These are phyloP conservation scores for Coniosporium tulheliwenetii DNA, from an alignment of 2,329 filamentous ascomycete species.

Conservation along the genomic window DNA sequence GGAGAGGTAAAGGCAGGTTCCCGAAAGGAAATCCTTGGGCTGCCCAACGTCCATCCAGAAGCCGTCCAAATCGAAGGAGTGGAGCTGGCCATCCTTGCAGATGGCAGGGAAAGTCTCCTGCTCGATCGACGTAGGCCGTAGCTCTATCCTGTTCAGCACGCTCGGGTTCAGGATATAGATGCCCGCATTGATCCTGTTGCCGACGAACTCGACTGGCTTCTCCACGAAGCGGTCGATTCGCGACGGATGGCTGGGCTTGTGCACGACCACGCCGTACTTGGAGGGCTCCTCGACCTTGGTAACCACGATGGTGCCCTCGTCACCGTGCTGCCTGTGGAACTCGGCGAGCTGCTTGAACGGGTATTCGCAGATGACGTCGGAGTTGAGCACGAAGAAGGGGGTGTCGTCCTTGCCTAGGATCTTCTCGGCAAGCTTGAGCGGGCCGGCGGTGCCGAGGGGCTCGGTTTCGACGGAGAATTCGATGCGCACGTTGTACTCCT, in stretches of 20 bases:
- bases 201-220: constrained; percentile 97
- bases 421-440: constrained; percentile 85
- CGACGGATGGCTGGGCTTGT: constrained; percentile 81
- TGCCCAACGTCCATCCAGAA: constrained; percentile 99
- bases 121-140: constrained; percentile 93
- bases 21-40: constrained; percentile 93
- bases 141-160: constrained; percentile 79
- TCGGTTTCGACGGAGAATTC: constrained; percentile 95
- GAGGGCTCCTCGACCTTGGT: constrained; percentile 98
- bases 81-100: constrained; percentile 73
- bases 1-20: constrained; percentile 90
- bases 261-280: constrained; percentile 97
- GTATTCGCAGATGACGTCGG: constrained; percentile 95
- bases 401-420: constrained; percentile 84
- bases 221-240: constrained; percentile 98
- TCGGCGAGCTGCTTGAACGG: constrained; percentile 79
- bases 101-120: constrained; percentile 97
- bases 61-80: constrained; percentile 91
- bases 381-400: constrained; percentile 97
- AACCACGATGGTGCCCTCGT: constrained; percentile 94
- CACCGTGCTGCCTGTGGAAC: constrained; percentile 85
- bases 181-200: constrained; percentile 96
- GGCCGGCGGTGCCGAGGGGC: constrained; percentile 86
- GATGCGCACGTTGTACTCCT: constrained; percentile 85
- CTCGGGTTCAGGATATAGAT: constrained; percentile 96